A percentile compares a stretch with the other conserved stretches of the same genome.
These are phyloP conservation scores for Fomitopsis betulina DNA, from an alignment of 1,284 basidiomycete genomes.

Conservation along the genomic window DNA sequence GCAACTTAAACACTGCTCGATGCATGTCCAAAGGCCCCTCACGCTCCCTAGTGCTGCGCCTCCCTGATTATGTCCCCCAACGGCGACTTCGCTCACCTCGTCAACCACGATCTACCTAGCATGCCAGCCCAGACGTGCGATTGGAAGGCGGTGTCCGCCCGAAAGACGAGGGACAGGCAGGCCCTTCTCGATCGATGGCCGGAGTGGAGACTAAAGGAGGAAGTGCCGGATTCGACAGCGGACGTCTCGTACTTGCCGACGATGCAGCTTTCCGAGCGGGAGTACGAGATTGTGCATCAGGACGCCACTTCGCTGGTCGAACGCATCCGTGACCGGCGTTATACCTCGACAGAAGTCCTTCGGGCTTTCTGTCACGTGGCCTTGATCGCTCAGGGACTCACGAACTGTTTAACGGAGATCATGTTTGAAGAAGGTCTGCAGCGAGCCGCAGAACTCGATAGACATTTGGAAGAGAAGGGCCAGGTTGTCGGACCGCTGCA, in stretches of 20 bases:
- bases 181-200: conserved; percentile 24
- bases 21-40: not conserved
- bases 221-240: conserved; percentile 16
- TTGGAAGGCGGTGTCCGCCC: conserved; percentile 21
- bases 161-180: conserved; percentile 28
- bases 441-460: conserved; percentile 49
- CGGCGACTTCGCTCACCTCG: conserved; percentile 14
- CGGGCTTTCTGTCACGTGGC: conserved; percentile 33
- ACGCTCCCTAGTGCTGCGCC: conserved; percentile 1
- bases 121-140: not conserved
- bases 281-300: conserved; percentile 29
- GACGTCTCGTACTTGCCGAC: conserved; percentile 29
- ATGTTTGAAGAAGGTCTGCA: conserved; percentile 48
- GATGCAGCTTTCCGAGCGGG: conserved; percentile 26
- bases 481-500: conserved; percentile 54
- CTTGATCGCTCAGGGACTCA: conserved; percentile 32
- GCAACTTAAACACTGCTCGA: conserved; percentile 13
- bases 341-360: conserved; percentile 31
- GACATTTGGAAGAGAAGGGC: conserved; percentile 39
- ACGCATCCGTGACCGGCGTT: conserved; percentile 24
- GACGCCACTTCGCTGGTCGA: conserved; percentile 32
- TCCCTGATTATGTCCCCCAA: conserved; percentile 15
- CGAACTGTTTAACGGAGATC: conserved; percentile 56
- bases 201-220: conserved; percentile 27
- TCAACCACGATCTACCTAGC: conserved; percentile 2